Conservation (phyloP, 208 protist species). For the Entamoeba nuttalli region DNA sequence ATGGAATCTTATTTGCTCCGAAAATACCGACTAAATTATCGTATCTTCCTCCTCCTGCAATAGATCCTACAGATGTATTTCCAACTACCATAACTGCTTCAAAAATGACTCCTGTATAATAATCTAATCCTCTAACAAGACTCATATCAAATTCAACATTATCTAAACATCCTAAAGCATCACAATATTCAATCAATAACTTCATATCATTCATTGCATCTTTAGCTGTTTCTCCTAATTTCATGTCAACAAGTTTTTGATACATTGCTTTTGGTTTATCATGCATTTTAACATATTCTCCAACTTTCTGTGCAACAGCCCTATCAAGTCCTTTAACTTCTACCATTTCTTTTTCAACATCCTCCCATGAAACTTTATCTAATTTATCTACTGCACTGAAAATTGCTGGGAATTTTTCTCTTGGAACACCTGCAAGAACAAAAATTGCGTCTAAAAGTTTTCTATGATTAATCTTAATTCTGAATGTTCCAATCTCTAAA, state of each 20-base stretch:
- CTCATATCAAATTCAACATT: slow-evolving; percentile 49
- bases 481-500: slow-evolving; percentile 47
- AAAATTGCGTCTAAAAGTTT: slow-evolving; percentile 54
- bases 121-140: slow-evolving; percentile 63
- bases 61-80: slow-evolving; percentile 40
- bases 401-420: slow-evolving; percentile 48
- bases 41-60: slow-evolving; percentile 63
- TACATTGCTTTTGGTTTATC: slow-evolving; percentile 20
- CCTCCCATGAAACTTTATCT: slow-evolving; percentile 55
- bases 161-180: slow-evolving; percentile 19
- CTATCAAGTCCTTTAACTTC: slow-evolving; percentile 45
- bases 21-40: slow-evolving; percentile 62
- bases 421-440: slow-evolving; percentile 50
- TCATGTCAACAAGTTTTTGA: slow-evolving; percentile 7
- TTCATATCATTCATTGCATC: slow-evolving; percentile 41
- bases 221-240: neutral
- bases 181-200: slow-evolving; percentile 38
- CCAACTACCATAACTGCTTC: slow-evolving; percentile 44
- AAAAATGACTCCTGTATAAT: slow-evolving; percentile 70
- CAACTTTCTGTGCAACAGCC: slow-evolving; percentile 38
- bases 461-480: slow-evolving; percentile 56
- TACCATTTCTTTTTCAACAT: slow-evolving; percentile 53
- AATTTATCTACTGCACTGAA: slow-evolving; percentile 65
- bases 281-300: slow-evolving; percentile 35
- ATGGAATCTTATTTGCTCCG: slow-evolving; percentile 43